Evolutionary conservation across 768 basidiomycete species (phyloP), one percentile per base, ranked within the genome.

Genomic region (Antrodiella citrinella): DNA sequence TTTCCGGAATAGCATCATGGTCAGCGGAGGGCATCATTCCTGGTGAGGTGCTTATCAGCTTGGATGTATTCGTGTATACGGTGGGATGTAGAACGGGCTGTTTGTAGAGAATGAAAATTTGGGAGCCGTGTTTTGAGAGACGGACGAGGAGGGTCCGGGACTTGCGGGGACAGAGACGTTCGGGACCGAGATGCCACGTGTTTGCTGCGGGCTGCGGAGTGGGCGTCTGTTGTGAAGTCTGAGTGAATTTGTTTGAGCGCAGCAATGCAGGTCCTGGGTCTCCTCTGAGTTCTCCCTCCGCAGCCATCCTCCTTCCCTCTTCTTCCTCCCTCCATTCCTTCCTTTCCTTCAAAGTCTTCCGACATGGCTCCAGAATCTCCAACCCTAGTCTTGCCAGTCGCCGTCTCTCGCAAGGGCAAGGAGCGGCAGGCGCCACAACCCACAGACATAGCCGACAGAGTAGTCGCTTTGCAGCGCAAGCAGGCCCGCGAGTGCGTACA

Each of bases 261-360:
- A 51, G 26, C 49, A 53, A 52, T 53, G 45, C 52, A 53, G 40
- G 26, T 23, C 51, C 50, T 9, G 26, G 39, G 11, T 44, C 40
- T 42, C n/a, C n/a, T 20, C 24, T 24, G 15, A 22, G 22, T 45
- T 46, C 41, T 15, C 23, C 51, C 44, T 45, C 38, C 40, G 13
- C 48, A 44, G 19, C 49, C 35, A 50, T 44, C 41, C 30, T 21
- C 26, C 26, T 30, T 40, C 41, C 26, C 49, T 52, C 44, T 59
- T 93, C 92, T 21, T 91, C 95, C 62, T 83, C 90, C 18, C 94
- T 69, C 95, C 95, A 61, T 95, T 56, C 95, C 62, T 83, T 89
- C 19, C 93, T 97, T 85, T 91, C 62, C 95, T 96, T 68, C 95
- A 95, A 60, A 7, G 92, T 95, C 57, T 41, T 38, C 12, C 20